Evolutionary conservation across 176 grass and related monocot genomes (phyloP), one percentile per base, ranked within the genome.

Genomic region (Avena eriantha): DNA sequence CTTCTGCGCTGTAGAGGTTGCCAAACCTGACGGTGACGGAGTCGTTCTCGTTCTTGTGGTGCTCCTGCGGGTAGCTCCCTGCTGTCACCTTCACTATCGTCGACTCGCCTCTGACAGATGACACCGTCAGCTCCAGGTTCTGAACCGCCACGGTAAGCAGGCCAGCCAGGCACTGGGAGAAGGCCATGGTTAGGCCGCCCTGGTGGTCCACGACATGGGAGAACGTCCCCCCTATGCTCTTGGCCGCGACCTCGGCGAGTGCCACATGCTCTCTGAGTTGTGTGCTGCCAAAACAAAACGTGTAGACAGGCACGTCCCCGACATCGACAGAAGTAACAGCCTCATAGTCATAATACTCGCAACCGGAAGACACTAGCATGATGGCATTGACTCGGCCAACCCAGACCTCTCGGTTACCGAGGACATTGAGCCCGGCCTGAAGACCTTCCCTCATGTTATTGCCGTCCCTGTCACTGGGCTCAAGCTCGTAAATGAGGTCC

Each of bases 101-200:
- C 1, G 49, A 35, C 15, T 18, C 50, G 34, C 55, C 59, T 45
- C 43, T 4, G 18, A 57, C 11, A 17, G 14, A 17, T 46, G 41
- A 51, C 34, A 23, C 10, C 33, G 10, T 69, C 34, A 86, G 84
- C 3, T 45, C 5, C 34, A 86, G 63, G 63, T 79, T 63, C 35
- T 86, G 74, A 33, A 78, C 84, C 0, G 69, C 34, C 0, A 78
- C 83, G 2, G 83, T 85, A n/a, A 85, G 60, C 14, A 85, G 73
- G n/a, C 83, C 83, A 2, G 24, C 83, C 7, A 85, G 58, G 70
- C 49, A 72, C 73, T 66, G 83, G 7, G 83, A 50, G 29, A 77
- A 85, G 4, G 45, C 43, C 72, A 77, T 16, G 45, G 34, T 71
- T 33, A 56, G 4, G 24, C 26, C 3, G 11, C 46, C 60, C 7